Conservation (phyloP, 164 flowering plant species). For the Berberis vulgaris region DNA sequence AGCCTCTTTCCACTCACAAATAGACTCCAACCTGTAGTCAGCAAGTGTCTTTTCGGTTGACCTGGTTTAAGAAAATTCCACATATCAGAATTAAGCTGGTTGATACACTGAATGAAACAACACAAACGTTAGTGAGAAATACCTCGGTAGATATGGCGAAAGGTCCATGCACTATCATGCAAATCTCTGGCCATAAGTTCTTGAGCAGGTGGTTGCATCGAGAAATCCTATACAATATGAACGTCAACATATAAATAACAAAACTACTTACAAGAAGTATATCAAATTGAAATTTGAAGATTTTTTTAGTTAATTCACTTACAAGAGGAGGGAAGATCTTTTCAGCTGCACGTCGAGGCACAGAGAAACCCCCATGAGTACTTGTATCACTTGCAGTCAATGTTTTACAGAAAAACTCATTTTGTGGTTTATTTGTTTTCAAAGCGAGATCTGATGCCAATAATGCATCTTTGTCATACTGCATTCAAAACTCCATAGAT, state of each 20-base stretch:
- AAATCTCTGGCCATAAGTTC: conserved; percentile 81
- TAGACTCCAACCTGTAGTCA: conserved; percentile 99
- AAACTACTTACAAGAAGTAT: background rate
- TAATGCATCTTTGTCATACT: conserved; percentile 90
- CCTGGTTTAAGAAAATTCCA: conserved; percentile 30
- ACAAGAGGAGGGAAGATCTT: conserved; percentile 95
- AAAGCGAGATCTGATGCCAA: conserved; percentile 84
- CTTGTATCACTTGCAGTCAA: conserved; percentile 98
- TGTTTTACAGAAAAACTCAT: conserved; percentile 95
- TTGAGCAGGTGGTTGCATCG: conserved; percentile 97
- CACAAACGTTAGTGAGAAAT: background rate
- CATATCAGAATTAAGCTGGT: too few species aligned
- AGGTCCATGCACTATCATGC: conserved; percentile 85
- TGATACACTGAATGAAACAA: background rate
- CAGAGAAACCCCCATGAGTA: conserved; percentile 99
- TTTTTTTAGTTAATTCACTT: conserved; percentile 13
- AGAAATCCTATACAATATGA: conserved; percentile 50
- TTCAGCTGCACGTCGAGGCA: conserved; percentile 99
- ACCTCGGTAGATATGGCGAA: conserved; percentile 96
- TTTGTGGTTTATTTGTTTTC: conserved; percentile 63
- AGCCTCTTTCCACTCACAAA: conserved; percentile 96
- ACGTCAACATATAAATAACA: background rate
- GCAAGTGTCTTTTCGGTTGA: conserved; percentile 94
- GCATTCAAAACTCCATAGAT: conserved; percentile 12
- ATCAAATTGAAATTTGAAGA: background rate